Evolutionary conservation across 768 basidiomycete species (phyloP).

Genomic region (Mycena rebaudengoi): DNA sequence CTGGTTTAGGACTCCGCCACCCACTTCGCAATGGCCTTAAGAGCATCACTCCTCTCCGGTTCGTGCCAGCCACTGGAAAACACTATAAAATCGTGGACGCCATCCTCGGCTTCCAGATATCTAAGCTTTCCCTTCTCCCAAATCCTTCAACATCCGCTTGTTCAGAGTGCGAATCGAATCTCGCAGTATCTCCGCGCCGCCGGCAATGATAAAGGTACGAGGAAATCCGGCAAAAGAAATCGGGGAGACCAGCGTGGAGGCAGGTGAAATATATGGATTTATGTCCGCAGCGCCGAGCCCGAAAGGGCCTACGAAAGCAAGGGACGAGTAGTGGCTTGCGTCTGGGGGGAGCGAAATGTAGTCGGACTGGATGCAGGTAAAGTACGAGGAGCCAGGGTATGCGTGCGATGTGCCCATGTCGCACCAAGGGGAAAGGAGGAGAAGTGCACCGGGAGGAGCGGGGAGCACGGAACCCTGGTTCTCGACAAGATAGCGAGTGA

Average conservation of each 20-base stretch:
- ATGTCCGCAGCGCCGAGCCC: conserved; percentile 52
- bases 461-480: conserved; percentile 50
- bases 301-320: conserved; percentile 57
- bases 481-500: conserved; percentile 68
- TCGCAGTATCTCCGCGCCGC: conserved; percentile 65
- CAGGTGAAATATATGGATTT: conserved; percentile 69
- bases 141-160: conserved; percentile 58
- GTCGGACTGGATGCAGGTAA: conserved; percentile 44
- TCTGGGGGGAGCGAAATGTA: conserved; percentile 41
- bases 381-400: conserved; percentile 46
- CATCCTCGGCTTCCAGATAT: conserved; percentile 60
- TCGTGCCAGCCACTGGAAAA: conserved; percentile 54
- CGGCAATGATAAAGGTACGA: conserved; percentile 64
- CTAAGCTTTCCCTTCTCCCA: conserved; percentile 55
- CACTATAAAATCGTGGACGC: conserved; percentile 61
- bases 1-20: conserved; percentile 32
- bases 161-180: conserved; percentile 58
- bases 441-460: conserved; percentile 55
- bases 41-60: conserved; percentile 58
- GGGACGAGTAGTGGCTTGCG: conserved; percentile 41
- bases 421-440: conserved; percentile 66
- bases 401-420: conserved; percentile 56
- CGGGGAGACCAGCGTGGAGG: conserved; percentile 46
- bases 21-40: conserved; percentile 61
- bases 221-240: conserved; percentile 66